phyloP scores from a whole-genome alignment of 805 yeast species.

The Candida orba region DNA sequence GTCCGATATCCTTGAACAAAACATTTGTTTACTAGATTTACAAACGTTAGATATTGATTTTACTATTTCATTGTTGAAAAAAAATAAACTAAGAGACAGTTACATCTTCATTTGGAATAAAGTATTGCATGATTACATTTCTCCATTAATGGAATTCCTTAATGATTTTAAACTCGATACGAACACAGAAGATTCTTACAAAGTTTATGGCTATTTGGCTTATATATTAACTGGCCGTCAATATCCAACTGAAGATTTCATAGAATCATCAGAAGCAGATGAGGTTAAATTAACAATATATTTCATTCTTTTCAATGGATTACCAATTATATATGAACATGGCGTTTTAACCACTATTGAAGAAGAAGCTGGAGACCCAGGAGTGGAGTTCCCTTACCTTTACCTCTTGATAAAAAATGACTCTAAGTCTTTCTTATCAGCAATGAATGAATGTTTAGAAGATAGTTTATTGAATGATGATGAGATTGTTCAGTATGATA shows the following conservation, averaged over 20 bases:
- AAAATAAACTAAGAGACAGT: conserved; percentile 52
- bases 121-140: conserved; percentile 58
- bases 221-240: conserved; percentile 69
- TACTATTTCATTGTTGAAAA: conserved; percentile 54
- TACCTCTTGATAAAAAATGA: conserved; percentile 46
- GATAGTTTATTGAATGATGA: conserved; percentile 68
- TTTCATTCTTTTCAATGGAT: conserved; percentile 52
- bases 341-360: conserved; percentile 28
- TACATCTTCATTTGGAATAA: conserved; percentile 65
- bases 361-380: conserved; percentile 11
- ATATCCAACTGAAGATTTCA: conserved; percentile 61
- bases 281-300: conserved; percentile 47
- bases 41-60: conserved; percentile 69
- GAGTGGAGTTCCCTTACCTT: conserved; percentile 63
- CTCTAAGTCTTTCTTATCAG: conserved; percentile 52
- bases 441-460: conserved; percentile 79
- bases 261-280: conserved; percentile 28
- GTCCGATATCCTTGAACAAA: conserved; percentile 51
- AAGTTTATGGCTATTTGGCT: conserved; percentile 55
- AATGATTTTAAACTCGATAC: conserved; percentile 20
- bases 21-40: conserved; percentile 65
- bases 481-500: conserved; percentile 25
- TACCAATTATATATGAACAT: conserved; percentile 25
- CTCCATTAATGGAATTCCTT: conserved; percentile 63
- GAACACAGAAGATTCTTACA: conserved; percentile 15